A percentile compares a stretch with the other conserved stretches of the same genome.
These are phyloP conservation scores for Deakozyma indianensis DNA, from an alignment of 805 yeast species.

Conservation along the genomic window DNA sequence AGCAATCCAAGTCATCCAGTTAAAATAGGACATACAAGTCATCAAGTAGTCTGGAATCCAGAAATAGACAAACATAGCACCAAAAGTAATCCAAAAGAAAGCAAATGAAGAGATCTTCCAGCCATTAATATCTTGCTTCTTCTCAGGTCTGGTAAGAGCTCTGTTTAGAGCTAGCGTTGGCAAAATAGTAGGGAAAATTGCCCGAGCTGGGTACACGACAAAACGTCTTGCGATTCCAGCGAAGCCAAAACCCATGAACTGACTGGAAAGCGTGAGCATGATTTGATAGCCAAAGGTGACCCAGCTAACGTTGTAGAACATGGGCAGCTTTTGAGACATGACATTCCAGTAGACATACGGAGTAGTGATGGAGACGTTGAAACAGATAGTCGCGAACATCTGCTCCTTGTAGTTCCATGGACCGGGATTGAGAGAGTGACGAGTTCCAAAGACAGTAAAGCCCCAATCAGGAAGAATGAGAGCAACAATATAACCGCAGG, in stretches of 20 bases:
- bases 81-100: conserved; percentile 31
- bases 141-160: conserved; percentile 29
- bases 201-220: conserved; percentile 44
- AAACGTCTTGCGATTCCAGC: conserved; percentile 48
- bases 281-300: conserved; percentile 31
- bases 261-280: conserved; percentile 39
- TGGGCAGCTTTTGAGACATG: conserved; percentile 18
- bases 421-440: conserved; percentile 41
- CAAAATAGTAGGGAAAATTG: conserved; percentile 45
- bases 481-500: conserved; percentile 28
- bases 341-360: conserved; percentile 20
- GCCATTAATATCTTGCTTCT: conserved; percentile 34
- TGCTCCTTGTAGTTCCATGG: conserved; percentile 56
- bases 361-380: conserved; percentile 14
- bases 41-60: conserved; percentile 58
- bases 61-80: conserved; percentile 35
- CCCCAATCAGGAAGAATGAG: conserved; percentile 16
- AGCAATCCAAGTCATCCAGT: conserved; percentile 45
- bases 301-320: conserved; percentile 21
- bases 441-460: conserved; percentile 24
- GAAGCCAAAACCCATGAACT: conserved; percentile 50
- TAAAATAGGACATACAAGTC: conserved; percentile 44
- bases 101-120: conserved; percentile 41
- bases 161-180: conserved; percentile 35
- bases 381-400: conserved; percentile 38